Evolutionary conservation across 1,139 yeast genomes (phyloP), one percentile per base, ranked within the genome.

Genomic region (Suhomyces choctaworum): DNA sequence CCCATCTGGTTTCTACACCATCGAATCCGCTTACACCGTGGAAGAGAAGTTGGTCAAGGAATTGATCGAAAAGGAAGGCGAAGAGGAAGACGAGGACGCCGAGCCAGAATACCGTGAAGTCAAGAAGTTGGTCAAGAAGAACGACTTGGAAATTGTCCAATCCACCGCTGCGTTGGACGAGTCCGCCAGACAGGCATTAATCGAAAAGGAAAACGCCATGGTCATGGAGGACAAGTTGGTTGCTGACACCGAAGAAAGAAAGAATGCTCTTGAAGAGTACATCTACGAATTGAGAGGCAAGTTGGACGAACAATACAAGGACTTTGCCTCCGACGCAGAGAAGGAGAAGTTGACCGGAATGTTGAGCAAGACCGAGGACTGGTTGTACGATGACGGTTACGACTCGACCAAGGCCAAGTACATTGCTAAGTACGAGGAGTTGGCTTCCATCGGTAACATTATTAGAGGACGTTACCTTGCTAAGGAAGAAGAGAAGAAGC

Each of bases 211-310:
- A 74, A 79, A 80, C 58, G 76, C 85, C 61, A 70, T 92, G 82
- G 76, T 79, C 48, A 78, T 88, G 62, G 90, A 83, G 61, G 99
- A 94, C 71, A 92, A 89, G 74, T 81, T 92, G 54, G 97, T 92
- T 50, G 95, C 95, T 52, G 97, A 92, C 73, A 94, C 98, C 50
- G 98, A 92, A 75, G 97, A 92, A 73, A 88, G 90, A 70, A 92
- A 92, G 86, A 92, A 92, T 65, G 94, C 96, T 50, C 78, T 94
- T 47, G 98, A 92, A 76, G 98, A 92, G 75, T 92, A 92, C 78
- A 92, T 94, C 58, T 92, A 92, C 73, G 95, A 88, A 56, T 81
- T 92, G 66, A 87, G 98, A 75, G 96, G 96, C 62, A 92, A 94
- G 75, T 78, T 94, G 58, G 97, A 90, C 44, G 98, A 89, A 40